Percentiles rank a stretch among this genome's conserved stretches.
These are phyloP conservation scores for Paramecium sexaurelia DNA, from an alignment of 73 alveolate genomes.

Conservation along the genomic window DNA sequence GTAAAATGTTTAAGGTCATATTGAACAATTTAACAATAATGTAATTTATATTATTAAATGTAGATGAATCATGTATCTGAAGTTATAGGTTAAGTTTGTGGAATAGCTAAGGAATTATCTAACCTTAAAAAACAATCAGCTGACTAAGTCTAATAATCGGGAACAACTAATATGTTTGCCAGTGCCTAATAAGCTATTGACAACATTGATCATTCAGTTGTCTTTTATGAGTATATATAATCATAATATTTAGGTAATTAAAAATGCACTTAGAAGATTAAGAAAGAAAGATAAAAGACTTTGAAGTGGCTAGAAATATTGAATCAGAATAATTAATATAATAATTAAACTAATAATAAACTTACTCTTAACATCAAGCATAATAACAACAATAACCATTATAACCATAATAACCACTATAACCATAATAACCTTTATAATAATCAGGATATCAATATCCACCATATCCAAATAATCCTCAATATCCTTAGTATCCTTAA, in stretches of 20 bases:
- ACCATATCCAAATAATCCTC: background rate
- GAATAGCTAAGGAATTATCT: background rate
- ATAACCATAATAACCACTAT: background rate
- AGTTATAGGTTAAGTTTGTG: background rate
- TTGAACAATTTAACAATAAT: background rate
- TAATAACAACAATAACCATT: background rate
- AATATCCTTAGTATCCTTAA: background rate
- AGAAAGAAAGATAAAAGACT: conserved; percentile 11
- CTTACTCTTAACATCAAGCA: background rate
- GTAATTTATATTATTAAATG: background rate
- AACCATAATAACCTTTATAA: background rate
- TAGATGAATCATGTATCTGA: background rate
- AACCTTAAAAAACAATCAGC: background rate
- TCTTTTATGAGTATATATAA: conserved; percentile 6
- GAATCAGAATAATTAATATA: background rate
- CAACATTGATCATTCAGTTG: conserved; percentile 35
- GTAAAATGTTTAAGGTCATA: background rate
- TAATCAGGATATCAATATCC: background rate
- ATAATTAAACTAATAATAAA: background rate
- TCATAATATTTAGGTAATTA: background rate
- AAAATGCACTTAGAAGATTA: conserved; percentile 1
- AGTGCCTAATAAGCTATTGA: background rate
- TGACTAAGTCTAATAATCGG: background rate
- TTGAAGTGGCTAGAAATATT: conserved; percentile 8
- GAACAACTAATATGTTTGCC: background rate